phyloP scores from a whole-genome alignment of 2,329 filamentous ascomycete genomes.

The Fusarium albosuccineum region DNA sequence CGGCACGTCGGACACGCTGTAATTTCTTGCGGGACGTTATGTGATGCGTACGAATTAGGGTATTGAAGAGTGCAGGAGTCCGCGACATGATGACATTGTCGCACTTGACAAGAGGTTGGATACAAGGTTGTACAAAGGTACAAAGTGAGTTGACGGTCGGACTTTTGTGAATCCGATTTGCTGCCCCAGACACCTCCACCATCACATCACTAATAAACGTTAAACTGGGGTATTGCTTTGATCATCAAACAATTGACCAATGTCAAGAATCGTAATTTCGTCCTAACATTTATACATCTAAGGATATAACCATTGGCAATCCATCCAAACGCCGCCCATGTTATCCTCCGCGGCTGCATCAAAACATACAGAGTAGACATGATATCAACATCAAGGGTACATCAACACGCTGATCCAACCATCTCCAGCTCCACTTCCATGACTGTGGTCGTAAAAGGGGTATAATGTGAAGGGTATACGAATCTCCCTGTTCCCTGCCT shows the following conservation, averaged over 20 bases:
- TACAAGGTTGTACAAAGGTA: neutral
- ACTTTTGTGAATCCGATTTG: slow-evolving; percentile 34
- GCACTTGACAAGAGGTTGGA: neutral
- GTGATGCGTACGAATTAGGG: slow-evolving; percentile 81
- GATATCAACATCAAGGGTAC: slow-evolving; percentile 27
- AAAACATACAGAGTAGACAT: slow-evolving; percentile 31
- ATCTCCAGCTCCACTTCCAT: slow-evolving; percentile 12
- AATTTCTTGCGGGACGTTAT: slow-evolving; percentile 84
- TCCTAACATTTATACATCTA: slow-evolving; percentile 37
- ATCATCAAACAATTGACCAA: neutral
- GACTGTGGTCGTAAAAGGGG: slow-evolving; percentile 42
- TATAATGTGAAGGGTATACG: slow-evolving; percentile 42
- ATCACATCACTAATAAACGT: neutral
- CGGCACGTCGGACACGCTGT: slow-evolving; percentile 70
- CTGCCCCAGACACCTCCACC: neutral
- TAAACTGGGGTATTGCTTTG: too few relatives aligned
- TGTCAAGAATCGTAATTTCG: slow-evolving; percentile 14
- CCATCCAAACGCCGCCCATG: slow-evolving; percentile 38
- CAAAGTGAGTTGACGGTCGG: slow-evolving; percentile 12
- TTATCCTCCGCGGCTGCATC: slow-evolving; percentile 18
- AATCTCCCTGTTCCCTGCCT: slow-evolving; percentile 22
- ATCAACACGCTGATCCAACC: slow-evolving; percentile 38
- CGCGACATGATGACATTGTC: slow-evolving; percentile 34
- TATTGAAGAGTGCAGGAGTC: slow-evolving; percentile 37
- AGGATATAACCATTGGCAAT: slow-evolving; percentile 24